Percentiles rank a stretch among this genome's conserved stretches.
Evolutionary conservation across 2,329 filamentous ascomycete genomes (phyloP).

Genomic region (Acephala macrosclerotiorum): DNA sequence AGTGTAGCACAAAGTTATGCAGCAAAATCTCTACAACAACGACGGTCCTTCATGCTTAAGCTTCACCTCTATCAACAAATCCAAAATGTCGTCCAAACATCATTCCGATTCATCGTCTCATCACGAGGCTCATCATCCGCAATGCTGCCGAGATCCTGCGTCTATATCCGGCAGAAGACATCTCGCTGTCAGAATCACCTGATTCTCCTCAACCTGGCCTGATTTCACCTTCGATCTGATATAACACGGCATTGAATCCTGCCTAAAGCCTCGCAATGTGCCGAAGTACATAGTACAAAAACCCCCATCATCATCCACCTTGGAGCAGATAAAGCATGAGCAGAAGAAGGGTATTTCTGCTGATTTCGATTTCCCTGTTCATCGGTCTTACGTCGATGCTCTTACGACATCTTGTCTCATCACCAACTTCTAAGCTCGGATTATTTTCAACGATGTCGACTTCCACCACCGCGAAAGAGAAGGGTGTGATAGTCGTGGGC

Average conservation of each 20-base stretch:
- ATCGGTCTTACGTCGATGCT: constrained; percentile 29
- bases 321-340: constrained; percentile 11
- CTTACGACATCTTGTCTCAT: constrained; percentile 13
- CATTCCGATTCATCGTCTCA: neutral
- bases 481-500: constrained; percentile 64
- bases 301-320: neutral
- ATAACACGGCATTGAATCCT: constrained; percentile 2
- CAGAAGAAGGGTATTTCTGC: constrained; percentile 15
- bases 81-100: neutral
- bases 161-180: neutral
- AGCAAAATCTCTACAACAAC: no score
- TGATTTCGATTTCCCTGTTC: constrained; percentile 23
- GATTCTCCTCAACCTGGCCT: constrained; percentile 6
- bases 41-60: no score
- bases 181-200: constrained; percentile 5
- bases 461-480: neutral
- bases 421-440: neutral
- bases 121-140: neutral
- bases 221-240: constrained; percentile 1
- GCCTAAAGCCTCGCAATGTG: neutral
- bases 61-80: neutral
- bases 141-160: neutral
- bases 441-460: constrained; percentile 1
- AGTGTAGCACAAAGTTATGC: neutral
- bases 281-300: neutral